Base-by-base conservation (phyloP, 352 stramenopile species). In the Globisporangium canariense region DNA sequence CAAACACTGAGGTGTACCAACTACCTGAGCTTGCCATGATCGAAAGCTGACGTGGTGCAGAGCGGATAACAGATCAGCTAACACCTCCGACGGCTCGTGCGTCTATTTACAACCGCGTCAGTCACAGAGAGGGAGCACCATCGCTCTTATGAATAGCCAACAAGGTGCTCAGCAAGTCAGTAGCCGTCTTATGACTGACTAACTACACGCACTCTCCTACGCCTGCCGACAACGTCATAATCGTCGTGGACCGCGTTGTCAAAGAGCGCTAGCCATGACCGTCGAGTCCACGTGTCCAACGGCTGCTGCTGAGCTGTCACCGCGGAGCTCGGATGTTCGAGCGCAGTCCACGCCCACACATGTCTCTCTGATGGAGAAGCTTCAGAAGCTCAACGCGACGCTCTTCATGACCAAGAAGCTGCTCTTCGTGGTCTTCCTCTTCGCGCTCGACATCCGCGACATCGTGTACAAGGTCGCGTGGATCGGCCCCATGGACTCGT, bases 391-490 rank as follows among this genome's bases (percentile, higher is more conserved):
- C 28, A 58, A 64, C 20, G 32, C 32, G 4, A 58, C 14, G 49
- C 59, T 65, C 22, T 65, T 65, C 16, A 43, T 65, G 36, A 1
- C 8, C 36, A 65, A 65, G 49, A 58, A 59, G 36, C 25, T 65
- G 16, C 59, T 65, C 18, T 65, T 65, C 45, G 51, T 66, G 18
- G 8, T 66, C 16, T 18, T 66, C n/a, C 41, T 62, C 13, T 40
- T 66, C 16, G n/a, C 28, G 13, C 60, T 67, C 20, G 68, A 75
- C 51, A 41, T 69, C 30, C 68, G 68, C 2, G 68, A 75, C 53
- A 36, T 71, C 38, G 62, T 57, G 16, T 75, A 71, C 65, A 75
- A 75, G 40, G 16, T 69, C 30, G 56, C 46, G 36, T 75, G 65
- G 68, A 49, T 75, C 56, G 68, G 65, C 2, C 50, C 65, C 11